A percentile compares a stretch with the other conserved stretches of the same genome.
Conservation (phyloP, 257 asterid genomes). For the Asclepias syriaca region DNA sequence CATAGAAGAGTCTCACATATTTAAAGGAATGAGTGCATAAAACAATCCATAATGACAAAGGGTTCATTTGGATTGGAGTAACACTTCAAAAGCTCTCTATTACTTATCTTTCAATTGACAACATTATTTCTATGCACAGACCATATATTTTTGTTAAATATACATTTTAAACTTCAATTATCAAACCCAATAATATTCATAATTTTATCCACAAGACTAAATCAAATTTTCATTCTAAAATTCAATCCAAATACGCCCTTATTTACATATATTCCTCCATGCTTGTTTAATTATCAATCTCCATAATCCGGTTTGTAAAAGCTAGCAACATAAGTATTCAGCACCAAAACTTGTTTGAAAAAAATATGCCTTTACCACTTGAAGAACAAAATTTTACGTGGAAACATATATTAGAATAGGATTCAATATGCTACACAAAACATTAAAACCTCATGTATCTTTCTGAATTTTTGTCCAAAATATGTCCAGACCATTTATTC, state of each 20-base stretch:
- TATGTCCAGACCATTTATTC: background rate
- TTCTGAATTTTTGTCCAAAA: background rate
- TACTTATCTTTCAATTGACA: no score
- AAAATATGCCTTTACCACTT: background rate
- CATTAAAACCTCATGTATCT: background rate
- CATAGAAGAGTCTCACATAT: background rate
- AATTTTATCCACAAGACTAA: no score
- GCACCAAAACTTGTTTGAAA: background rate
- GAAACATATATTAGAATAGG: background rate
- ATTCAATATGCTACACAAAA: background rate
- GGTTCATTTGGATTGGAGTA: no score
- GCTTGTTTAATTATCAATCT: background rate
- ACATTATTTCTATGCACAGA: no score
- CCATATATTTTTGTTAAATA: no score
- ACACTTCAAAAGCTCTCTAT: no score
- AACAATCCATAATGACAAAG: background rate
- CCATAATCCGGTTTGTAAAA: background rate
- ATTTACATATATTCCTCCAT: no score
- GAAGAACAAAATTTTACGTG: no score
- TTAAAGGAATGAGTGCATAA: background rate
- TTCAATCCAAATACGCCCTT: no score
- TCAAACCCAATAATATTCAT: no score
- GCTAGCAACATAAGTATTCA: background rate
- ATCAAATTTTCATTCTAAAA: no score
- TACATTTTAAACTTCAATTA: no score